Percentiles rank a stretch among this genome's conserved stretches.
Conservation (phyloP, 371 early-diverging fungal species). For the Apophysomyces ossiformis region DNA sequence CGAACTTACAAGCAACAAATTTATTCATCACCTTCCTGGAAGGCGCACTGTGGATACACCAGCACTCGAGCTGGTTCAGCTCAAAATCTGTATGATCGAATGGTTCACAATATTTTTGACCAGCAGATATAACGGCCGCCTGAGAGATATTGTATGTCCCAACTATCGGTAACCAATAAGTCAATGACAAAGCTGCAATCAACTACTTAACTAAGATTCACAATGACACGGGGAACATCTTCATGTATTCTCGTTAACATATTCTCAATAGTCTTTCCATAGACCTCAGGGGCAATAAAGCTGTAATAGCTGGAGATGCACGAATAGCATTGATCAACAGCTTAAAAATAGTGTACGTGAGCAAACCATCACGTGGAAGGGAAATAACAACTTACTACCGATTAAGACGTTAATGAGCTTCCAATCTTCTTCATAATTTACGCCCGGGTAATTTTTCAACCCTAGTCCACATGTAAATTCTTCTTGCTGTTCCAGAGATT, state of each 20-base stretch:
- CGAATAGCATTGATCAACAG: constrained; percentile 25
- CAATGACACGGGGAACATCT: constrained; percentile 15
- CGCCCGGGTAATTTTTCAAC: constrained; percentile 21
- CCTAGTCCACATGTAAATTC: constrained; percentile 6
- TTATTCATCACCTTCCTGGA: constrained; percentile 1
- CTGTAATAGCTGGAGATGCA: constrained; percentile 10
- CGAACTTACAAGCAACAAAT: background rate
- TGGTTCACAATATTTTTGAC: constrained; percentile 20
- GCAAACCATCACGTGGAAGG: background rate
- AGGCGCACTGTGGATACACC: constrained; percentile 12
- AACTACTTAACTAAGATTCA: constrained; percentile 18
- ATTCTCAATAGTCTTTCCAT: constrained; percentile 13
- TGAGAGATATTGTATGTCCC: constrained; percentile 16
- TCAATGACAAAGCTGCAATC: no score
- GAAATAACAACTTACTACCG: constrained; percentile 30
- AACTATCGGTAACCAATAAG: background rate
- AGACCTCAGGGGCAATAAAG: constrained; percentile 18
- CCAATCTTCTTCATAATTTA: constrained; percentile 42
- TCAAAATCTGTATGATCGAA: background rate
- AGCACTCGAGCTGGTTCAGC: constrained; percentile 18
- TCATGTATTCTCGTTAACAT: constrained; percentile 15
- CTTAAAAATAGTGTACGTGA: background rate
- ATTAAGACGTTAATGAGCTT: constrained; percentile 50
- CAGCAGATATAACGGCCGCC: constrained; percentile 2
- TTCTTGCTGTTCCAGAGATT: background rate